Base-by-base conservation (phyloP, 352 stramenopile genomes). In the Pythium myriotylum region DNA sequence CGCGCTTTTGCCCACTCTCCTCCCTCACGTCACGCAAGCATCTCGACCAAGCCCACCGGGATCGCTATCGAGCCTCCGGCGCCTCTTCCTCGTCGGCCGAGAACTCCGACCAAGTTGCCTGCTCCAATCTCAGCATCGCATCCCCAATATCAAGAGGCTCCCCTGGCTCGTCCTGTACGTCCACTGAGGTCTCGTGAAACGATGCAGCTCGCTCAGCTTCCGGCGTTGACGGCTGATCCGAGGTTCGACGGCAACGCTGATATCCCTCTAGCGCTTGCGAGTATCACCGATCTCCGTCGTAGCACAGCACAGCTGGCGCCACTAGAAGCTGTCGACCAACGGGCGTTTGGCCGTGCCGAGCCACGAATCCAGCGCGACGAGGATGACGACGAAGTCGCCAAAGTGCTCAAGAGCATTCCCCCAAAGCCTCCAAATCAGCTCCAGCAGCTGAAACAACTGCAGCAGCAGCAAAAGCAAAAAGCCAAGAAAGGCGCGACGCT, bases 401-500 rank as follows among this genome's bases (percentile, higher is more conserved):
- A 33, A 12, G 47, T 68, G 13, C 39, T 62, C n/a, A 59, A 62
- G 19, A 32, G 32, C 24, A 35, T 63, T 14, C 43, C 54, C 6
- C 23, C 48, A 16, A 64, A 72, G 45, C 55, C 55, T 14, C 55
- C 56, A 16, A 68, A 48, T 23, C 63, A 65, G 37, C 60, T 68
- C 12, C 67, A 72, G 40, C 65, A 68, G n/a, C 50, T 64, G 33
- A 68, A 67, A 22, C 53, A 22, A n/a, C 48, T 41, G 17, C 46
- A 67, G 10, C 19, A 41, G 37, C 12, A 46, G 23, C 49, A 60
- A 20, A 57, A 53, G 13, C 49, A 67, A 33, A 84, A 82, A 42
- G 20, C 58, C 3, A 88, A 85, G 54, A 64, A 61, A 22, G 55
- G 42, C 22, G 54, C 54, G 20, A 88, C 80, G 8, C 51, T 89